Evolutionary conservation across 495 filamentous ascomycete genomes (phyloP).

Genomic region (Halenospora varia): DNA sequence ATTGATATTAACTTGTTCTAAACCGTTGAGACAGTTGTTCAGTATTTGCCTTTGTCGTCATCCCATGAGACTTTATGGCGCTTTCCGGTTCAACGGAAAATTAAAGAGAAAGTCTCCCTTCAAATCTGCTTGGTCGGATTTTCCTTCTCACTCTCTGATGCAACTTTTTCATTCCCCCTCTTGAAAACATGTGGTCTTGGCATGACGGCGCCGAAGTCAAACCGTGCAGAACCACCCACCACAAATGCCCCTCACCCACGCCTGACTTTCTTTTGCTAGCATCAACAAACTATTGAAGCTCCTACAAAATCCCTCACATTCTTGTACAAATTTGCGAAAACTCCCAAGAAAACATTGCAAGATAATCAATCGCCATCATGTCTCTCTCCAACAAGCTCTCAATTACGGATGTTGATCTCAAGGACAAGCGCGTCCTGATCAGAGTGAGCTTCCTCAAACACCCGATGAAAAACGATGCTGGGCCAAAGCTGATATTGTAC

Average conservation of each 20-base stretch:
- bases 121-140: no score
- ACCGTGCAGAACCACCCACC: conserved; percentile 12
- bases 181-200: neutral
- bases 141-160: neutral
- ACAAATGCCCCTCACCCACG: conserved; percentile 9
- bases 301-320: conserved; percentile 18
- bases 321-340: conserved; percentile 7
- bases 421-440: conserved; percentile 96
- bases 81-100: no score
- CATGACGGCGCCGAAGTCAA: neutral
- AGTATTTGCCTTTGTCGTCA: no score
- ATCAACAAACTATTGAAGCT: conserved; percentile 12
- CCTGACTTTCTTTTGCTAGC: conserved; percentile 19
- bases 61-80: no score
- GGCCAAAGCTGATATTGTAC: conserved; percentile 3
- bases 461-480: neutral
- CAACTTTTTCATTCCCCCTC: neutral
- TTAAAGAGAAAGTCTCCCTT: no score
- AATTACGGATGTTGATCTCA: conserved; percentile 92
- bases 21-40: no score
- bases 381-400: conserved; percentile 98
- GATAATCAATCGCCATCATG: conserved; percentile 54
- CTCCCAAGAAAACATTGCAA: neutral
- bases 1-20: no score
- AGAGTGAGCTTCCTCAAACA: conserved; percentile 57